phyloP scores from a whole-genome alignment of 2,329 filamentous ascomycete species.

The Pseudocercospora ulei region DNA sequence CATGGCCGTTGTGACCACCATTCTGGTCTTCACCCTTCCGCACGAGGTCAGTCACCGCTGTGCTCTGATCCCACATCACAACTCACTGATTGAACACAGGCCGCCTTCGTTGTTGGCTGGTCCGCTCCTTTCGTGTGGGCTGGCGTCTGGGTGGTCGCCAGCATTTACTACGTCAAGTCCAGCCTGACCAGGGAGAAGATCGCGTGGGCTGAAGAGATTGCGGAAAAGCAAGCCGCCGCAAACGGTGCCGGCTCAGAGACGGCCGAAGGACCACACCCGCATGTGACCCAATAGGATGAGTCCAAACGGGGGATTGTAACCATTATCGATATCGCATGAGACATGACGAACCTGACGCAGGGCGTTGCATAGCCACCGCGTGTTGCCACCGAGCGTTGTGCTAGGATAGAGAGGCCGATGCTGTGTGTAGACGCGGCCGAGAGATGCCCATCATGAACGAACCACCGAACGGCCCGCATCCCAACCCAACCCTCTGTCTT shows the following conservation, averaged over 20 bases:
- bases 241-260: slow-evolving; percentile 3
- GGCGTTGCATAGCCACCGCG: slow-evolving; percentile 3
- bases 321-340: neutral
- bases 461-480: too few relatives aligned
- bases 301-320: slow-evolving; percentile 1
- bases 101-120: slow-evolving; percentile 45
- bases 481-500: too few relatives aligned
- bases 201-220: slow-evolving; percentile 33
- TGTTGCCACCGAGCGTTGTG: slow-evolving; percentile 1
- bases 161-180: slow-evolving; percentile 40
- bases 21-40: slow-evolving; percentile 42
- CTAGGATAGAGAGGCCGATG: slow-evolving; percentile 4
- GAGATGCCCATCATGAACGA: too few relatives aligned
- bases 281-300: neutral
- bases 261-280: neutral
- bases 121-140: slow-evolving; percentile 44
- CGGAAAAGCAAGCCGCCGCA: slow-evolving; percentile 22
- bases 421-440: too few relatives aligned
- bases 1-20: slow-evolving; percentile 37
- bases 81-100: slow-evolving; percentile 15
- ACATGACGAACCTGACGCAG: neutral
- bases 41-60: slow-evolving; percentile 29
- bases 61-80: neutral
- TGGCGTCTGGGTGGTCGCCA: slow-evolving; percentile 41
- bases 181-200: slow-evolving; percentile 32